Conservation (phyloP, 345 rosid species). For the Lumnitzera littorea region DNA sequence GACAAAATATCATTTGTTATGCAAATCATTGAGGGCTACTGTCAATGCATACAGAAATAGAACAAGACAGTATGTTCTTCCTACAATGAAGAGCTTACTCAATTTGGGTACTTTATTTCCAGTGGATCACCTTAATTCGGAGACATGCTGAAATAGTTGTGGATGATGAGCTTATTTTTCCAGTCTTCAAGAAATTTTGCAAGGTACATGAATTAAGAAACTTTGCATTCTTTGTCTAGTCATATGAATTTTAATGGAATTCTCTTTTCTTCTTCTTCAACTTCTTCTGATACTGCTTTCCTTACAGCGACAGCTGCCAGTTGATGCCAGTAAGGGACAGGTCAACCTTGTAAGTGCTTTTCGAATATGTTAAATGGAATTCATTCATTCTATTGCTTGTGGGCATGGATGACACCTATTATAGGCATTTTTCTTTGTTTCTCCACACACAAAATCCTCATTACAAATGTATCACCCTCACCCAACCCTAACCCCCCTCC, state of each 20-base stretch:
- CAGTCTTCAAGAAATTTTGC: constrained; percentile 64
- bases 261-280: background rate
- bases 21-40: too few relatives aligned
- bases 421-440: too few relatives aligned
- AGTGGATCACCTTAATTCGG: constrained; percentile 82
- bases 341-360: constrained; percentile 50
- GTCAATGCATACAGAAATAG: too few relatives aligned
- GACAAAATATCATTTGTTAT: too few relatives aligned
- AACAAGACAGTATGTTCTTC: background rate
- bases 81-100: background rate
- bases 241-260: background rate
- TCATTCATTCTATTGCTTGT: too few relatives aligned
- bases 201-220: constrained; percentile 38
- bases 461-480: too few relatives aligned
- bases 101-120: constrained; percentile 16
- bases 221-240: background rate
- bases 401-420: too few relatives aligned
- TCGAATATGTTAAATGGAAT: background rate
- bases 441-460: too few relatives aligned
- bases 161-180: constrained; percentile 58
- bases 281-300: background rate
- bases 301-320: constrained; percentile 60
- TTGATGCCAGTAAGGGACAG: constrained; percentile 51
- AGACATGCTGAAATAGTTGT: constrained; percentile 70
- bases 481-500: too few relatives aligned